These are phyloP conservation scores for Diaporthe eres DNA, from an alignment of 2,329 filamentous ascomycete species.

Conservation along the genomic window DNA sequence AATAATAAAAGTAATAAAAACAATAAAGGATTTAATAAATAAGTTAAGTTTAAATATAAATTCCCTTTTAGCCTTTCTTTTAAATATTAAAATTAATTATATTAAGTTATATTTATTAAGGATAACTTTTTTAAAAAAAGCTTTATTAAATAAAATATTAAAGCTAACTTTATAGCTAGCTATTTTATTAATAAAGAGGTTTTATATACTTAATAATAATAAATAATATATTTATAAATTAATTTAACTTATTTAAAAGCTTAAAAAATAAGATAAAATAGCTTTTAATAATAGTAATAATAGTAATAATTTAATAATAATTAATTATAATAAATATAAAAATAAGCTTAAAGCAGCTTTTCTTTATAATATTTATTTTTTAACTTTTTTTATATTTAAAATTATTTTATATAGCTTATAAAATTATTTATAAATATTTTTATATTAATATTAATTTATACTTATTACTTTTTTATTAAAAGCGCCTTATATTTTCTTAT, in stretches of 20 bases:
- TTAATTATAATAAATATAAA: not conserved
- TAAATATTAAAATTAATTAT: no score
- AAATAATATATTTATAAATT: not conserved
- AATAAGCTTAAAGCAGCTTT: no score
- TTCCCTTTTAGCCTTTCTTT: no score
- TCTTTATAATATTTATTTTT: not conserved
- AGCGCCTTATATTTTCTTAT: not conserved
- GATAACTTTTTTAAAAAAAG: not conserved
- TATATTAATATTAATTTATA: not conserved
- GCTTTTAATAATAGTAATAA: no score
- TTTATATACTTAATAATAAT: not conserved
- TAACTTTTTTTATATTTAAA: no score
- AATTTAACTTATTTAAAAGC: not conserved
- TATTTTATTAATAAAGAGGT: not conserved
- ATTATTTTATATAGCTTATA: not conserved
- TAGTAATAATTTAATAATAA: not conserved
- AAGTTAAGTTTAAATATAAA: no score
- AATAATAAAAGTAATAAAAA: no score
- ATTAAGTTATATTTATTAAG: not conserved
- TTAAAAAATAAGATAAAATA: accelerated
- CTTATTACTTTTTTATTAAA: not conserved
- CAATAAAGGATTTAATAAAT: no score
- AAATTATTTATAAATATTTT: not conserved
- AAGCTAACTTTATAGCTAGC: not conserved
- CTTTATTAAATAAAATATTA: not conserved